Evolutionary conservation across 2,329 filamentous ascomycete genomes (phyloP).

Genomic region (Apiospora aurea): DNA sequence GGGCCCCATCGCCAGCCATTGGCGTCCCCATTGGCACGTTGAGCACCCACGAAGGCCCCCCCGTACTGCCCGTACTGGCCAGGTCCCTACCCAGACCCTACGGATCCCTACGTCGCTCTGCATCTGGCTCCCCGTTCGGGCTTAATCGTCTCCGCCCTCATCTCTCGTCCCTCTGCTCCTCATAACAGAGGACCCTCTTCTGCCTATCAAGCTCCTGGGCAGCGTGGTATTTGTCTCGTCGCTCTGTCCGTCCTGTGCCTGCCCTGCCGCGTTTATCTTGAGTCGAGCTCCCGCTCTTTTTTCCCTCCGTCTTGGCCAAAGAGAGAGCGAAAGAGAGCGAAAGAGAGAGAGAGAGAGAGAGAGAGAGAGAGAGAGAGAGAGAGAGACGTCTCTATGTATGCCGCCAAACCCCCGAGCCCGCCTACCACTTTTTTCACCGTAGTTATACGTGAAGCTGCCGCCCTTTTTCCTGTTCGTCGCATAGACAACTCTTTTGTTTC

Average conservation of each 20-base stretch:
- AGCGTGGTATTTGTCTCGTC: constrained; percentile 15
- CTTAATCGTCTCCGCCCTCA: constrained; percentile 21
- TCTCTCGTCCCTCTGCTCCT: constrained; percentile 10
- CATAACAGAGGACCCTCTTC: constrained; percentile 18
- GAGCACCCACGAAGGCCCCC: background rate
- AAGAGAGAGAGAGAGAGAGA: too few species aligned
- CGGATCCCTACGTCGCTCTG: constrained; percentile 19
- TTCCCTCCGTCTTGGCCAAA: background rate
- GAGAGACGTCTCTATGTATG: constrained; percentile 5
- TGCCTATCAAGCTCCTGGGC: background rate
- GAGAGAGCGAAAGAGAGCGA: too few species aligned
- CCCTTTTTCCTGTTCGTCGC: background rate
- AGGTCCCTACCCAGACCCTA: constrained; percentile 3
- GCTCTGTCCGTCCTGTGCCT: constrained; percentile 11
- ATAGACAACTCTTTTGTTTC: background rate
- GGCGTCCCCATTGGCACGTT: background rate
- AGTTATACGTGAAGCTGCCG: background rate
- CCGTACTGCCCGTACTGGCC: background rate
- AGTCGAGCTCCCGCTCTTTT: constrained; percentile 17
- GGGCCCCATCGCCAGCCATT: background rate
- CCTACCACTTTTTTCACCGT: background rate
- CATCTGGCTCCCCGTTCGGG: constrained; percentile 18
- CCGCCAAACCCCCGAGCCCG: background rate
- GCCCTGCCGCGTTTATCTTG: constrained; percentile 17
- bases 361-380: too few species aligned